Evolutionary conservation across 2,329 filamentous ascomycete genomes (phyloP).

Genomic region (Incumbomyces delicatus): DNA sequence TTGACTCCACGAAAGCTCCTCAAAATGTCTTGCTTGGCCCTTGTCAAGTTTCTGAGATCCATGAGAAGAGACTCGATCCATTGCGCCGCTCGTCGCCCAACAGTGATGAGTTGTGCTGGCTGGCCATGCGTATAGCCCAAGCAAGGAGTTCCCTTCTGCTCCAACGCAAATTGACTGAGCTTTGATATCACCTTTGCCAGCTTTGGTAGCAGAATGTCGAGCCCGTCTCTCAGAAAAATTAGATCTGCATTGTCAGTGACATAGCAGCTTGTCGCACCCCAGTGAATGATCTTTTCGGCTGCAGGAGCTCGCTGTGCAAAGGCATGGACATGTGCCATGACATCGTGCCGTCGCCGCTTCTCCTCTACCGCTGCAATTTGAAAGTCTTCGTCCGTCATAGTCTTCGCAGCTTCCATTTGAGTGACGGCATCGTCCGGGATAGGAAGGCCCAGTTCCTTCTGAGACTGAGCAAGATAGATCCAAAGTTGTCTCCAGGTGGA

Average conservation of each 20-base stretch:
- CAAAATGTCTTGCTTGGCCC: slow-evolving; percentile 52
- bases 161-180: slow-evolving; percentile 59
- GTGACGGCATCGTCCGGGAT: slow-evolving; percentile 67
- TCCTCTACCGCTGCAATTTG: slow-evolving; percentile 66
- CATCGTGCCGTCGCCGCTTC: slow-evolving; percentile 58
- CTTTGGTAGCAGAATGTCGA: slow-evolving; percentile 68
- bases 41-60: slow-evolving; percentile 65
- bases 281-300: slow-evolving; percentile 76
- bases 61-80: slow-evolving; percentile 70
- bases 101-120: slow-evolving; percentile 51
- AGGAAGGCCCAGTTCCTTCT: slow-evolving; percentile 68
- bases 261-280: slow-evolving; percentile 51
- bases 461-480: slow-evolving; percentile 71
- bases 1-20: slow-evolving; percentile 63
- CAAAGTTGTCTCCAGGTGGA: slow-evolving; percentile 78
- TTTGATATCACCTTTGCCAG: slow-evolving; percentile 70
- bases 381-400: slow-evolving; percentile 70
- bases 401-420: slow-evolving; percentile 64
- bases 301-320: slow-evolving; percentile 64
- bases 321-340: slow-evolving; percentile 60
- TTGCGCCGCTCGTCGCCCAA: slow-evolving; percentile 59
- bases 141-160: slow-evolving; percentile 63
- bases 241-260: slow-evolving; percentile 65
- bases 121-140: slow-evolving; percentile 66
- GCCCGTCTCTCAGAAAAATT: slow-evolving; percentile 63